Evolutionary conservation across 2,329 filamentous ascomycete species (phyloP), one percentile per base, ranked within the genome.

Genomic region (Fusarium scirpi): DNA sequence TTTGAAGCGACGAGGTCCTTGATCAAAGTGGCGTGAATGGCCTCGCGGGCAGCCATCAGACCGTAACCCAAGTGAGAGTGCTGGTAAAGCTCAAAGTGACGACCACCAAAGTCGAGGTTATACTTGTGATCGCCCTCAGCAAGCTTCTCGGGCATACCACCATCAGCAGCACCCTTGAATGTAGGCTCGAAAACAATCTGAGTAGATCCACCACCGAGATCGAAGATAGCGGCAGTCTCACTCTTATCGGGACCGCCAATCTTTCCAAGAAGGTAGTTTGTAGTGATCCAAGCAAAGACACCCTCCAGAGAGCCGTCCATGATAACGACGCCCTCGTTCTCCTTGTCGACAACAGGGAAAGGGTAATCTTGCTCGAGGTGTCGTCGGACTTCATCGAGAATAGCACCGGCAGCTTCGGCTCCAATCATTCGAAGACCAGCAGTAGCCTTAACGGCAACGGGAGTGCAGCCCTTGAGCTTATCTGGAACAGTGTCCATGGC

Each of bases 101-200:
- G 92, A 67, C 94, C 95, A 71, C 95, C 94, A 76, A 98, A 99
- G 70, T 90, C 87, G 63, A 99, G 90, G 55, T 91, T 87, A 83
- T 98, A 99, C 83, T 97, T 98, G 88, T 99, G 96, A 78, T 98
- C 94, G 60, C 96, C 96, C 45, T 94, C 91, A 20, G 91, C 87
- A 76, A 99, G 87, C 79, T 91, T 92, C 78, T 93, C 91, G 0
- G 94, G 94, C 86, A 98, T 92, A 64, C 94, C 94, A 67, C 93
- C 92, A 52, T 87, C 84, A 58, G 87, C 82, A 60, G 88, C 87
- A 58, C 88, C 87, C 79, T 93, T 91, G 83, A 97, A 99, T 54
- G 92, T 97, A 24, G 97, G 97, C 85, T 99, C 90, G 81, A 98
- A 99, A 73, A 99, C 97, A 78, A 99, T 98, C 84, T 99, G 96